Evolutionary conservation across 2,329 filamentous ascomycete species (phyloP).

Genomic region (Thermomyces lanuginosus): DNA sequence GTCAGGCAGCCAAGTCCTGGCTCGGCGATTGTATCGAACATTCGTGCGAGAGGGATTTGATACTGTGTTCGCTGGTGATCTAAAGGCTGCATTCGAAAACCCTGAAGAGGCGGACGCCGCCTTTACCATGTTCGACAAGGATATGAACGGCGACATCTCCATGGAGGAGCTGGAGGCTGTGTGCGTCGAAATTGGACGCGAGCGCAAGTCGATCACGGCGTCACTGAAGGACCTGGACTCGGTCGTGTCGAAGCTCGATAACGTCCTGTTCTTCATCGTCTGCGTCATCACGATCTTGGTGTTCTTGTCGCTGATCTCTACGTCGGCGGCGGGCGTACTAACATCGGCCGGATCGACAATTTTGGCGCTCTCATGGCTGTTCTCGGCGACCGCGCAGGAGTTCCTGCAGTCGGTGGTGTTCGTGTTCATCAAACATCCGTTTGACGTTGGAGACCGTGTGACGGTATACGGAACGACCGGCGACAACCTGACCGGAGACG

Average conservation of each 20-base stretch:
- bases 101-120: constrained; percentile 77
- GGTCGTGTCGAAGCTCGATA: constrained; percentile 76
- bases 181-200: constrained; percentile 83
- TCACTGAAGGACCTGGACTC: constrained; percentile 91
- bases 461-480: constrained; percentile 84
- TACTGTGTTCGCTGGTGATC: constrained; percentile 60
- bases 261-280: constrained; percentile 78
- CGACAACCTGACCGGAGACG: constrained; percentile 59
- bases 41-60: constrained; percentile 61
- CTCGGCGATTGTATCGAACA: constrained; percentile 73
- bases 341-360: constrained; percentile 75
- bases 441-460: constrained; percentile 87
- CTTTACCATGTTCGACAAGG: constrained; percentile 87
- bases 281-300: constrained; percentile 65
- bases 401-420: constrained; percentile 90
- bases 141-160: constrained; percentile 89
- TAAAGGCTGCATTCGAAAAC: constrained; percentile 62
- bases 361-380: constrained; percentile 82
- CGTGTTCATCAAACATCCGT: constrained; percentile 93
- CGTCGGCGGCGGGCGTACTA: constrained; percentile 78
- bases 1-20: constrained; percentile 62
- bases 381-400: constrained; percentile 83
- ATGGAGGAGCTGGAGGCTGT: constrained; percentile 89
- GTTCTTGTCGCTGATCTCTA: constrained; percentile 76
- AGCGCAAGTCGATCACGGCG: constrained; percentile 88